Evolutionary conservation across 257 asterid species (phyloP).

Genomic region (Salvia rosmarinus): DNA sequence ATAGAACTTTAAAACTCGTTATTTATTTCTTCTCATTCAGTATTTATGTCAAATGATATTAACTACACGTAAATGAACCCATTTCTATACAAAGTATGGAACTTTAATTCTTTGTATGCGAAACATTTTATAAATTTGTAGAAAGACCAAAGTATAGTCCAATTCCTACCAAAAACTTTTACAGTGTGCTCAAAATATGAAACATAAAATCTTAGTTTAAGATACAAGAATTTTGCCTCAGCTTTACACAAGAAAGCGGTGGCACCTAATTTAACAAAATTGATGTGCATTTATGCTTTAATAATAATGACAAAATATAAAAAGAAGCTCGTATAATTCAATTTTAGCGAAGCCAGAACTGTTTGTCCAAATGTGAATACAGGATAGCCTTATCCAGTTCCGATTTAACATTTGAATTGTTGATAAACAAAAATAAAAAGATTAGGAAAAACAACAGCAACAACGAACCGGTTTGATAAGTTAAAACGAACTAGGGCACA

Average conservation of each 20-base stretch:
- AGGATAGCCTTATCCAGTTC: neutral
- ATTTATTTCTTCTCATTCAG: no score
- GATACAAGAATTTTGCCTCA: neutral
- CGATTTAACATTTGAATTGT: neutral
- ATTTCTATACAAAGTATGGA: no score
- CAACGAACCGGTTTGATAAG: constrained; percentile 41
- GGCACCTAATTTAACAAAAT: neutral
- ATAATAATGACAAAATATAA: no score
- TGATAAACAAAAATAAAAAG: neutral
- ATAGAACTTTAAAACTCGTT: neutral
- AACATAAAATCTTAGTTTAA: no score
- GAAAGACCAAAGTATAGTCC: no score
- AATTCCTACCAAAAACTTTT: no score
- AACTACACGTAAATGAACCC: no score
- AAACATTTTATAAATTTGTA: no score
- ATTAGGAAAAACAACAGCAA: neutral
- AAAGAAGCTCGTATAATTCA: neutral
- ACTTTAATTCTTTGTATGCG: no score
- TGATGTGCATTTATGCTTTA: neutral
- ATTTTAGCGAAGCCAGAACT: neutral
- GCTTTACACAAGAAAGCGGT: neutral
- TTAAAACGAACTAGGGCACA: constrained; percentile 48
- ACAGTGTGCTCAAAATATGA: no score
- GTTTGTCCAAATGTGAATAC: neutral
- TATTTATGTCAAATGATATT: no score